phyloP scores from a whole-genome alignment of 2,329 filamentous ascomycete species.

The Stachybotrys chlorohalonatus region DNA sequence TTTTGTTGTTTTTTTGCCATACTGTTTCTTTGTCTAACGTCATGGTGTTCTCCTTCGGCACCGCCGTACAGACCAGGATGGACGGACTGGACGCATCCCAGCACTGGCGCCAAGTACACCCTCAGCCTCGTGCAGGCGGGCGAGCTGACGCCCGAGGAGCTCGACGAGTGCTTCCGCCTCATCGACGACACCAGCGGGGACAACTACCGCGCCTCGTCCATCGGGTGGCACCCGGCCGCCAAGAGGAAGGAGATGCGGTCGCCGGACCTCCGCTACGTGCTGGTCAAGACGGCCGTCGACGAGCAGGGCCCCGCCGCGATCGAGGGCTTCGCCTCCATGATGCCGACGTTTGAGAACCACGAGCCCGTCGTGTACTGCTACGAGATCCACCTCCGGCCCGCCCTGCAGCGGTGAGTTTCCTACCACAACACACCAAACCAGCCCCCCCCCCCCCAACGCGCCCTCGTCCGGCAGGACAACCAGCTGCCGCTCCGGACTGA shows the following conservation, averaged over 20 bases:
- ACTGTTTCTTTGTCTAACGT: neutral
- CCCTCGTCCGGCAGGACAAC: no score
- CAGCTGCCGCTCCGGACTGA: neutral
- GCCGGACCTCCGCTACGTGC: constrained; percentile 57
- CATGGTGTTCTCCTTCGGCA: neutral
- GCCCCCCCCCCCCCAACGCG: neutral
- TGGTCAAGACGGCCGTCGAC: constrained; percentile 33
- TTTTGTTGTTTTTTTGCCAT: neutral
- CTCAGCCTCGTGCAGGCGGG: constrained; percentile 33
- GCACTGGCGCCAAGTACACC: constrained; percentile 27
- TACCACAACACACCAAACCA: neutral
- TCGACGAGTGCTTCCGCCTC: constrained; percentile 44
- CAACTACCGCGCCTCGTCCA: constrained; percentile 54
- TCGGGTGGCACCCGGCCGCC: constrained; percentile 51
- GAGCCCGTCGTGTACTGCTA: constrained; percentile 67
- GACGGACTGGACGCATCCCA: constrained; percentile 42
- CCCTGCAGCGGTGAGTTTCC: constrained; percentile 41
- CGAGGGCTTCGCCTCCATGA: constrained; percentile 54
- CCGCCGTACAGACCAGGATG: constrained; percentile 16
- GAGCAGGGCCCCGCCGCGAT: constrained; percentile 18
- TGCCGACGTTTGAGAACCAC: constrained; percentile 61
- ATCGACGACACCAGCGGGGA: constrained; percentile 54
- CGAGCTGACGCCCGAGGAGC: constrained; percentile 31
- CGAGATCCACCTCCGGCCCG: constrained; percentile 59
- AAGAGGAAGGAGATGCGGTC: constrained; percentile 64